Conservation (phyloP, 176 grass and related monocot genomes). For the Hordeum marinum region DNA sequence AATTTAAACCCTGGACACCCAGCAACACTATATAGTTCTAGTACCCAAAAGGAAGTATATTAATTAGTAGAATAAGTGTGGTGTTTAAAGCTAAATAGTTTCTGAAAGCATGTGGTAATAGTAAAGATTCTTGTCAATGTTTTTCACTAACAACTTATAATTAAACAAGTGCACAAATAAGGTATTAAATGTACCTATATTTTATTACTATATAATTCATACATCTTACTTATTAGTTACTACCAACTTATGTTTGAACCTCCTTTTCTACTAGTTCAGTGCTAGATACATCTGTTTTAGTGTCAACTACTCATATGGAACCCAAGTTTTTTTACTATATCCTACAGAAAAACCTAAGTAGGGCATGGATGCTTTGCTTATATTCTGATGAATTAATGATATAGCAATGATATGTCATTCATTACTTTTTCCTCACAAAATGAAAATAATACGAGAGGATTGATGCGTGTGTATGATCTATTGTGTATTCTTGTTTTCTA, state of each 20-base stretch:
- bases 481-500: neutral
- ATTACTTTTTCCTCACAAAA: neutral
- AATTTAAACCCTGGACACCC: neutral
- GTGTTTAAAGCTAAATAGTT: neutral
- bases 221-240: no score
- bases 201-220: neutral
- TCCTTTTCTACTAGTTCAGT: no score
- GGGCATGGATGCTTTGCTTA: neutral
- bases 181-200: neutral
- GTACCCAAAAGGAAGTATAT: neutral
- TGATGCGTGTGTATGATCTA: no score
- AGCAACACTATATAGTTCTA: neutral
- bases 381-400: neutral
- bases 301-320: no score
- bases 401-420: neutral
- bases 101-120: neutral
- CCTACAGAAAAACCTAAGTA: neutral
- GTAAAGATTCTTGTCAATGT: neutral
- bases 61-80: neutral
- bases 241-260: no score
- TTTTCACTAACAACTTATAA: neutral
- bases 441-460: neutral
- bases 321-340: no score
- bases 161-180: neutral
- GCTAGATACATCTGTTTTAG: no score